These are phyloP conservation scores for Tanacetum coccineum DNA, from an alignment of 129 eudicot species.

Conservation along the genomic window DNA sequence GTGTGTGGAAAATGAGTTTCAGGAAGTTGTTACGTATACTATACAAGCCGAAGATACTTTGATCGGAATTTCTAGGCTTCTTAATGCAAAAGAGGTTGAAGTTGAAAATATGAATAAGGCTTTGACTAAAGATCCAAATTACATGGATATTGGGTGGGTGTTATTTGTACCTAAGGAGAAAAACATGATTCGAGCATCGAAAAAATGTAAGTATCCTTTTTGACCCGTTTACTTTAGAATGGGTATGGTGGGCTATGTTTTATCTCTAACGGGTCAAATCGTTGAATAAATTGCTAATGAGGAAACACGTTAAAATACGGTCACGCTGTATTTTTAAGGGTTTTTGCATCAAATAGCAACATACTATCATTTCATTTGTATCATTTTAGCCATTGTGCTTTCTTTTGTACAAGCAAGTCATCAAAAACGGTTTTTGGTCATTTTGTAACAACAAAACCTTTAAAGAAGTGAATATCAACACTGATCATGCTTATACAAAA, in stretches of 20 bases:
- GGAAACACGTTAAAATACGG: not conserved
- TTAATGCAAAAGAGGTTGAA: constrained; percentile 32
- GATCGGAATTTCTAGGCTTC: constrained; percentile 27
- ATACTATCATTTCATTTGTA: not conserved
- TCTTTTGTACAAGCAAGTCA: too few species aligned
- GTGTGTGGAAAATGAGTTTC: constrained; percentile 26
- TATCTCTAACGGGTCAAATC: constrained; percentile 4
- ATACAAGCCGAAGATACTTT: constrained; percentile 33
- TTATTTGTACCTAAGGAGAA: constrained; percentile 40
- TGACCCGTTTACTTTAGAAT: not conserved
- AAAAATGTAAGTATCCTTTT: constrained; percentile 24
- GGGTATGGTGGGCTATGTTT: not conserved
- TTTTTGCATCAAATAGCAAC: not conserved
- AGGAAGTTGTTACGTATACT: constrained; percentile 34
- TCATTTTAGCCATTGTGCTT: too few species aligned
- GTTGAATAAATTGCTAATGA: not conserved
- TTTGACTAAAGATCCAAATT: constrained; percentile 37
- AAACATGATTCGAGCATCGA: constrained; percentile 27
- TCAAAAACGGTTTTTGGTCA: too few species aligned
- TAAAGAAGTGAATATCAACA: too few species aligned
- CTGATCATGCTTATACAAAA: too few species aligned
- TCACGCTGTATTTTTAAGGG: not conserved
- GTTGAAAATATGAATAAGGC: constrained; percentile 33
- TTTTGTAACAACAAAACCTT: too few species aligned
- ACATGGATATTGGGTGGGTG: constrained; percentile 44